Conservation (phyloP, 1,284 basidiomycete genomes). For the Polyporus tsugae region DNA sequence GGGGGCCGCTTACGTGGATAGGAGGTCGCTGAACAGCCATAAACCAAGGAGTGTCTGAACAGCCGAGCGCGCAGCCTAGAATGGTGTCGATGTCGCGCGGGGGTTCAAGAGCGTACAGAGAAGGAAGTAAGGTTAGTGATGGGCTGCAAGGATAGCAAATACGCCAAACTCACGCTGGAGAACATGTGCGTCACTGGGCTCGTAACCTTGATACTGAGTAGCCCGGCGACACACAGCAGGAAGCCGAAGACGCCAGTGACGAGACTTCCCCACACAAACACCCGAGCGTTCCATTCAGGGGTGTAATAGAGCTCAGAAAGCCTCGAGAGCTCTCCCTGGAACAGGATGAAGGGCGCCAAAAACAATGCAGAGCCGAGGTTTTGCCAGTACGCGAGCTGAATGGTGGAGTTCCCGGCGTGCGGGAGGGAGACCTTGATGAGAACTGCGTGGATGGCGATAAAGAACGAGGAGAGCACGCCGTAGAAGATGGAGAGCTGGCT, state of each 20-base stretch:
- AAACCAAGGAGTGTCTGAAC: slow-evolving; percentile 78
- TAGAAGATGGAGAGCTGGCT: slow-evolving; percentile 68
- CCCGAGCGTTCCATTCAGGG: slow-evolving; percentile 55
- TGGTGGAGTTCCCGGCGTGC: slow-evolving; percentile 71
- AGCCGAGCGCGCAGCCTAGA: slow-evolving; percentile 74
- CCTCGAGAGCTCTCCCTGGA: slow-evolving; percentile 59
- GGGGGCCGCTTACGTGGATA: slow-evolving; percentile 61
- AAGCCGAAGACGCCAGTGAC: slow-evolving; percentile 80
- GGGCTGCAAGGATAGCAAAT: slow-evolving; percentile 11
- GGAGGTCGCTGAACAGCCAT: slow-evolving; percentile 69
- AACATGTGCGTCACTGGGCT: slow-evolving; percentile 82
- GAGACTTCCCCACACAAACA: slow-evolving; percentile 69
- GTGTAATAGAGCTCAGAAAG: slow-evolving; percentile 49
- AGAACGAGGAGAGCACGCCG: slow-evolving; percentile 73
- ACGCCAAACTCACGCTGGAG: slow-evolving; percentile 61
- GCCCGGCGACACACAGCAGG: slow-evolving; percentile 72
- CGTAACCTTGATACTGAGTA: slow-evolving; percentile 77
- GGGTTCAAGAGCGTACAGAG: slow-evolving; percentile 8
- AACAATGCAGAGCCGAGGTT: slow-evolving; percentile 73
- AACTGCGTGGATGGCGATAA: slow-evolving; percentile 78
- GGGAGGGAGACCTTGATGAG: slow-evolving; percentile 76
- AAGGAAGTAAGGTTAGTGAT: slow-evolving; percentile 15
- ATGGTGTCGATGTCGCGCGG: slow-evolving; percentile 6
- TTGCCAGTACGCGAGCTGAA: slow-evolving; percentile 80
- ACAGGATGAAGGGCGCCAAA: slow-evolving; percentile 65